Evolutionary conservation across 805 yeast species (phyloP).

Genomic region (Helenozyma rhizophorensis): DNA sequence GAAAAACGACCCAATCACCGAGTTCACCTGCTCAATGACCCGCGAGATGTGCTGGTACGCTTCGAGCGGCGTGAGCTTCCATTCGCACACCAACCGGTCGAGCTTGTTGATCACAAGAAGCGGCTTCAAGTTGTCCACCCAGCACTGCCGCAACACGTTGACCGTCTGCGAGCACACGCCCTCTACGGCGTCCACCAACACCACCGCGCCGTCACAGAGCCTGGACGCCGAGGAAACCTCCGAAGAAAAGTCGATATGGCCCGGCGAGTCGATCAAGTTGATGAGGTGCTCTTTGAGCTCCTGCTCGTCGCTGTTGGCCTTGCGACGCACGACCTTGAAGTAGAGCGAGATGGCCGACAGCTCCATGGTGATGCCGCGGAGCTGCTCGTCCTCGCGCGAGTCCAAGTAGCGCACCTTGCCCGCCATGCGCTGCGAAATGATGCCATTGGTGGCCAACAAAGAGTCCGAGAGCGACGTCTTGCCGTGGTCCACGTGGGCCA

Average conservation of each 20-base stretch:
- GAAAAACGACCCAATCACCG: slow-evolving; percentile 87
- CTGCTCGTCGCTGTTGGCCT: slow-evolving; percentile 26
- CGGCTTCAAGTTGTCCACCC: slow-evolving; percentile 90
- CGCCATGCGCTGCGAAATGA: slow-evolving; percentile 90
- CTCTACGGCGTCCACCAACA: slow-evolving; percentile 93
- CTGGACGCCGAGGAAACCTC: slow-evolving; percentile 96
- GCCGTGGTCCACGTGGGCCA: slow-evolving; percentile 99
- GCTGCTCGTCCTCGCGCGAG: slow-evolving; percentile 92
- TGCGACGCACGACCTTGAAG: slow-evolving; percentile 58
- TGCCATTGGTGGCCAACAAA: slow-evolving; percentile 89
- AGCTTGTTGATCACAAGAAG: slow-evolving; percentile 85
- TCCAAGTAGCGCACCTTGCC: slow-evolving; percentile 93
- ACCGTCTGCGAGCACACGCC: slow-evolving; percentile 98
- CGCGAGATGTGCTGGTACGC: slow-evolving; percentile 78
- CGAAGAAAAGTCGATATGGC: slow-evolving; percentile 96
- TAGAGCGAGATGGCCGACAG: slow-evolving; percentile 92
- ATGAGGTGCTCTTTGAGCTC: slow-evolving; percentile 73
- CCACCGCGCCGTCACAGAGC: slow-evolving; percentile 94
- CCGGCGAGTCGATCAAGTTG: slow-evolving; percentile 95
- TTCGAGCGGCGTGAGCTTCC: slow-evolving; percentile 76
- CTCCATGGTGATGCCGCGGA: slow-evolving; percentile 97
- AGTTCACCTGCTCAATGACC: slow-evolving; percentile 88
- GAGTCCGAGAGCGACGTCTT: slow-evolving; percentile 94
- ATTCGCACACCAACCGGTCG: slow-evolving; percentile 78
- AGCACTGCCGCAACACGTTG: slow-evolving; percentile 89